Evolutionary conservation across 495 filamentous ascomycete genomes (phyloP), one percentile per base, ranked within the genome.

Genomic region (Copromyces sp.): DNA sequence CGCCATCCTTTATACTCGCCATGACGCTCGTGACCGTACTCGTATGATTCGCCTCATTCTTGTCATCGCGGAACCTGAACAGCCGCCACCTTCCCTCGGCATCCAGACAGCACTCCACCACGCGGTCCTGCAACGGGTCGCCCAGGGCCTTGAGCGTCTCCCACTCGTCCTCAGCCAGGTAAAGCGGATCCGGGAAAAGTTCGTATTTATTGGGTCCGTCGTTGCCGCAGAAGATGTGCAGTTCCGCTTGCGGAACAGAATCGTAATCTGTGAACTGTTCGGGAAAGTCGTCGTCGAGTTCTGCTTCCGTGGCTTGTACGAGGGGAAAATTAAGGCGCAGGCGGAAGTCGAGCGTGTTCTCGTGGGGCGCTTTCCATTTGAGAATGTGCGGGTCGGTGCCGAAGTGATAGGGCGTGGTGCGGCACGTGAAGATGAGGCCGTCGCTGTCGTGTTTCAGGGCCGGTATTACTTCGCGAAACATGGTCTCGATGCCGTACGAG

Each of bases 401-500:
- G 71, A 90, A 91, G 75, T 89, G 88, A 84, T 99, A 99, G 2
- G 91, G 89, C 39, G 90, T 91, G 74, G 86, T 90, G 71, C 93
- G 89, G 79, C 94, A 97, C 41, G 95, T 98, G 84, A 99, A 99
- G 78, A 99, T 96, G 24, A 99, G 86, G 38, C 95, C 95, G 81
- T 99, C 95, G 77, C 96, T 98, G 41, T 95, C 93, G 78, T 99
- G 95, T 73, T 88, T 90, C 12, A 99, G 87, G 39, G 86, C 89
- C 0, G 94, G 94, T 17, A 99, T 89, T 61, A 94, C 88, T 47
- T 93, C 84, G 71, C 87, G 86, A 83, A 99, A 97, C 91, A 97
- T 95, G 88, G 91, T 90, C 80, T 93, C 90, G 69, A 95, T 90
- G 37, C 89, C 92, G 84, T 98, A 99, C 69, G 90, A 89, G 79